Base-by-base conservation (phyloP, 164 flowering plant species). In the Stephania cephalantha region DNA sequence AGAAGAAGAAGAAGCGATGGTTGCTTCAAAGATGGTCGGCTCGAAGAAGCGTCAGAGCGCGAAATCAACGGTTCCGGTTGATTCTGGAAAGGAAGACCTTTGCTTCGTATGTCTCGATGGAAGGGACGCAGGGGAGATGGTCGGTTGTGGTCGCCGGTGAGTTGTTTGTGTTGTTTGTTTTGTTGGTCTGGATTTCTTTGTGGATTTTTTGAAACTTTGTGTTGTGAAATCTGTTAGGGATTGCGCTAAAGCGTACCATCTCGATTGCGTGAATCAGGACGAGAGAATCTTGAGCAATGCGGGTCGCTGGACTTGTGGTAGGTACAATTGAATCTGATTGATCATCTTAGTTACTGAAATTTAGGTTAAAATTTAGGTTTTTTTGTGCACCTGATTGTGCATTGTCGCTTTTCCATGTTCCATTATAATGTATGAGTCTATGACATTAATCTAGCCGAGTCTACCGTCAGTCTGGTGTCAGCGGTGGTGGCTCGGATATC, bases 261-360 rank as follows among this genome's bases (percentile, higher is more conserved):
- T 90, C 75, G 71, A 88, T n/a, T 93, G 98, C 80, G 88, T 89
- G 69, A 86, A 88, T 72, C 86, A 87, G 7, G 93, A 90, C 63
- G 90, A 88, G 76, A 89, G 87, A 17, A 90, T 88, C 82, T 91
- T 93, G 83, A 84, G 74, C 67, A 31, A 91, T 3, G 88, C 87
- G 85, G 94, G 92, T 76, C 84, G 85, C 72, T 93, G 96, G 97
- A 89, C 86, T 79, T 93, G 97, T 77, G 94, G 97, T 91, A 78
- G 72, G 89, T 81, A 35, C 42, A 35, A 35, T 75, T 4, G 63
- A 55, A 55, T 55, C 63, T 11, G 42, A 2, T 35, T 35, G 4
- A 2, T 35, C 42, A 35, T 35, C 63, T 2, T 48, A 48, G 1
- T 48, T 9, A 53, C 58, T 25, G 25, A 50, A 50, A 13, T 50